Percentiles rank a stretch among this genome's conserved stretches.
These are phyloP conservation scores for Talaromyces sp. DNA, from an alignment of 2,329 filamentous ascomycete genomes.

Conservation along the genomic window DNA sequence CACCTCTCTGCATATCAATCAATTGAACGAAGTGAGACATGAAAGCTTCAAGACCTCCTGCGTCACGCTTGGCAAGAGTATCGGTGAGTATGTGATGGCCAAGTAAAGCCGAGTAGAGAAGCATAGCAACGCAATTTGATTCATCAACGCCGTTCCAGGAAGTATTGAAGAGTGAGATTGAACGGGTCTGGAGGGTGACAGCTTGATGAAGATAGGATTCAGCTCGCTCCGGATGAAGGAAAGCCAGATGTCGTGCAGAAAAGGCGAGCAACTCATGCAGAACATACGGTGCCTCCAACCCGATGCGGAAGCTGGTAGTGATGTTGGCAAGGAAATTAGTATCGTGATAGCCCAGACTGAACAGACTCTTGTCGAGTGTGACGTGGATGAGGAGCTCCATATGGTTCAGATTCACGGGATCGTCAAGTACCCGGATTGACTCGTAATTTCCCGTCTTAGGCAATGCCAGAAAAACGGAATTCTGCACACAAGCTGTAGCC, in stretches of 20 bases:
- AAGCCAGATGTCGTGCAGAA: constrained; percentile 14
- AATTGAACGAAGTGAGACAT: constrained; percentile 9
- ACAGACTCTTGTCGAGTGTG: neutral
- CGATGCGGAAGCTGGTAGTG: neutral
- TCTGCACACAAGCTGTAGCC: neutral
- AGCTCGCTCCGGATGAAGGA: constrained; percentile 3
- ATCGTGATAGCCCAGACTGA: neutral
- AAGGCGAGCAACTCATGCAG: constrained; percentile 11
- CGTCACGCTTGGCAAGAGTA: constrained; percentile 3
- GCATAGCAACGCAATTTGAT: constrained; percentile 13
- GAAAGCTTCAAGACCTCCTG: constrained; percentile 4
- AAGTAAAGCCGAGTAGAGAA: constrained; percentile 10
- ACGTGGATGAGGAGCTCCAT: constrained; percentile 13
- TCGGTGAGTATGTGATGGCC: constrained; percentile 15
- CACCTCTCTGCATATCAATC: constrained; percentile 10
- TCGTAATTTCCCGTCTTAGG: neutral
- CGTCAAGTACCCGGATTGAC: neutral
- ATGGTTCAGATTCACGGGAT: constrained; percentile 11
- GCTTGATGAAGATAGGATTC: constrained; percentile 5
- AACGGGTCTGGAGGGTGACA: constrained; percentile 13
- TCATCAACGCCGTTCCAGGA: constrained; percentile 8
- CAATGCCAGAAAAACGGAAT: neutral
- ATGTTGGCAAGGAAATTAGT: neutral
- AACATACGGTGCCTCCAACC: constrained; percentile 5
- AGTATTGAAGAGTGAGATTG: constrained; percentile 13